phyloP scores from a whole-genome alignment of 75 land plant species.

The Pinus tabuliformis region DNA sequence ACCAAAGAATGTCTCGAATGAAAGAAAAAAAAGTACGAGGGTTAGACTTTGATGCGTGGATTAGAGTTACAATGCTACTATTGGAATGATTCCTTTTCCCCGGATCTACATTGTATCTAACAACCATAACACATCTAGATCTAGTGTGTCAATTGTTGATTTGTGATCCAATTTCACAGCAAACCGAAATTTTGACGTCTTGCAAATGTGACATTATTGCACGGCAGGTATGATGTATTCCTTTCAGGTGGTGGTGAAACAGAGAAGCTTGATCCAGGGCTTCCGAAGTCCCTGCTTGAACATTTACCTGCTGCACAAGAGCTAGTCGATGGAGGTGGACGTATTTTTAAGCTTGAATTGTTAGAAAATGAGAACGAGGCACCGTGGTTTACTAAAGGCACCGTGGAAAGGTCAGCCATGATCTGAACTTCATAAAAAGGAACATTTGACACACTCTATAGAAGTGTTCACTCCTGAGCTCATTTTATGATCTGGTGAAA shows the following conservation, averaged over 20 bases:
- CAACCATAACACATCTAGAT: neutral
- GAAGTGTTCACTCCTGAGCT: too few species aligned
- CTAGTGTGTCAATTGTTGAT: neutral
- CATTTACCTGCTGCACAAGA: slow-evolving; percentile 17
- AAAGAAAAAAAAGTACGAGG: too few species aligned
- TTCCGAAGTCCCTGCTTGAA: slow-evolving; percentile 15
- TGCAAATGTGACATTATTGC: too few species aligned
- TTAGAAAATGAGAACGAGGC: neutral
- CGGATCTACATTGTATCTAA: neutral
- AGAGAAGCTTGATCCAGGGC: slow-evolving; percentile 16
- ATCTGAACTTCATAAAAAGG: neutral
- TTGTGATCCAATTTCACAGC: neutral
- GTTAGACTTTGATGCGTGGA: neutral
- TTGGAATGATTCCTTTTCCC: neutral
- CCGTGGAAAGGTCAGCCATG: slow-evolving; percentile 16
- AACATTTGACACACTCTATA: neutral
- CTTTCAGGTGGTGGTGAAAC: slow-evolving; percentile 12
- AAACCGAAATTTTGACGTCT: neutral
- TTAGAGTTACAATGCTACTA: neutral
- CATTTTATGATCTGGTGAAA: neutral
- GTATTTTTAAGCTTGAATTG: slow-evolving; percentile 16
- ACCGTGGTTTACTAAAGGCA: slow-evolving; percentile 21
- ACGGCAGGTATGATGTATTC: slow-evolving; percentile 15
- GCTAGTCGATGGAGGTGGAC: slow-evolving; percentile 3
- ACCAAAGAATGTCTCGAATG: too few species aligned